phyloP scores from a whole-genome alignment of 345 rosid genomes.

The Trapa bicornis region DNA sequence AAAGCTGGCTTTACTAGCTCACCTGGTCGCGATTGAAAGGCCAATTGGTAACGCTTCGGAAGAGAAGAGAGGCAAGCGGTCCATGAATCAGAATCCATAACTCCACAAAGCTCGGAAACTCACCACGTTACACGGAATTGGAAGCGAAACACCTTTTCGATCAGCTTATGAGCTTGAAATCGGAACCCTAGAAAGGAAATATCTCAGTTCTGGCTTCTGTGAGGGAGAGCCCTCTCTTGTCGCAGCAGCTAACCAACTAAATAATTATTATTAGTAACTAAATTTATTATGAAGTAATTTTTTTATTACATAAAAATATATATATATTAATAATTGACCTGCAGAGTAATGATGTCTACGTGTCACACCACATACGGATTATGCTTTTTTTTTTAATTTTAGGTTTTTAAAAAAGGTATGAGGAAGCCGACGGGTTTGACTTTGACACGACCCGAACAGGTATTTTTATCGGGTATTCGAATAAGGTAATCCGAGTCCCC shows the following conservation, averaged over 20 bases:
- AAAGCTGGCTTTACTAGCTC: slow-evolving; percentile 13
- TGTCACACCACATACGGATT: too few relatives aligned
- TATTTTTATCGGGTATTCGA: too few relatives aligned
- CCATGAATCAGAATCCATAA: slow-evolving; percentile 88
- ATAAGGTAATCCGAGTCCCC: too few relatives aligned
- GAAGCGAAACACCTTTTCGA: not conserved
- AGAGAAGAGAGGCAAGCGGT: slow-evolving; percentile 77
- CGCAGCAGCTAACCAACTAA: too few relatives aligned
- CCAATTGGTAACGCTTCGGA: slow-evolving; percentile 68
- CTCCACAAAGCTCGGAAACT: not conserved
- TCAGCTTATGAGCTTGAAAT: not conserved
- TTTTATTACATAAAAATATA: too few relatives aligned
- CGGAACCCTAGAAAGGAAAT: not conserved
- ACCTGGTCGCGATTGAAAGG: slow-evolving; percentile 94
- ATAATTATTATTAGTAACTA: too few relatives aligned
- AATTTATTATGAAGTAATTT: too few relatives aligned
- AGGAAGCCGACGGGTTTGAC: slow-evolving; percentile 4
- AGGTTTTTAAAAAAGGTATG: not conserved
- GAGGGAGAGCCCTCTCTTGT: too few relatives aligned
- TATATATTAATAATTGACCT: too few relatives aligned
- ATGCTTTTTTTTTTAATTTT: too few relatives aligned
- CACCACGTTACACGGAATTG: not conserved
- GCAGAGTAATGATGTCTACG: too few relatives aligned
- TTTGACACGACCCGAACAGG: too few relatives aligned
- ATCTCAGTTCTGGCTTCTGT: not conserved